phyloP scores from a whole-genome alignment of 2,329 filamentous ascomycete species.

The Xylaria polymorpha region DNA sequence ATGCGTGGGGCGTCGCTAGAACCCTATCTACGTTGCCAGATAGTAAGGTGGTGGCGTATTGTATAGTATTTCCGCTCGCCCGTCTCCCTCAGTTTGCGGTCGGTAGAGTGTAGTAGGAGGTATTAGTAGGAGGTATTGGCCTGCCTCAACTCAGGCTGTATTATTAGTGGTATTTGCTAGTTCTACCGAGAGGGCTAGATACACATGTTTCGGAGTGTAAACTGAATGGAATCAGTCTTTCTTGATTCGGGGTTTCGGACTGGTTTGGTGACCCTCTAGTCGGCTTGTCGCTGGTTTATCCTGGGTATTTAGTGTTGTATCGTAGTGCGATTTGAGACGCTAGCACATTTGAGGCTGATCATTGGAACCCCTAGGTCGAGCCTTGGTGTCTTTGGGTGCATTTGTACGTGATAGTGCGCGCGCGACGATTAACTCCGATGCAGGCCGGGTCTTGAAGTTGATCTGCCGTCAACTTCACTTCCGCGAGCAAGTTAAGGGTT shows the following conservation, averaged over 20 bases:
- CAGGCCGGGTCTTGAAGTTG: constrained; percentile 4
- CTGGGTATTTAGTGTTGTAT: too few species aligned
- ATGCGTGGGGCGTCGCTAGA: not conserved
- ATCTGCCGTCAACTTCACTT: not conserved
- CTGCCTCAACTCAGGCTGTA: constrained; percentile 9
- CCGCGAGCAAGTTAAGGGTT: not conserved
- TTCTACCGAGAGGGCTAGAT: not conserved
- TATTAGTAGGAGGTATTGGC: not conserved
- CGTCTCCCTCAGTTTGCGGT: not conserved
- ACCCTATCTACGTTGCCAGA: not conserved
- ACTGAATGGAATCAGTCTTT: constrained; percentile 14
- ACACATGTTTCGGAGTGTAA: not conserved
- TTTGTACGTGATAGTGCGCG: not conserved
- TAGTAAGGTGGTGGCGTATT: constrained; percentile 1
- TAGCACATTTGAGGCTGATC: not conserved
- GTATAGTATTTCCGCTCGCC: constrained; percentile 12
- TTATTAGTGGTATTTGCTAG: not conserved
- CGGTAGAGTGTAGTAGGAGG: not conserved
- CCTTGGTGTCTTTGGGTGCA: not conserved
- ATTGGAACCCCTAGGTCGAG: not conserved
- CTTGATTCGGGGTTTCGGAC: not conserved
- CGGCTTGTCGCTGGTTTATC: too few species aligned
- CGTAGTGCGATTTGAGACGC: not conserved
- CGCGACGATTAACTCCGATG: constrained; percentile 12
- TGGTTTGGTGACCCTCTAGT: not conserved